These are phyloP conservation scores for Leishmania mexicana DNA, from an alignment of 208 protist genomes.

Conservation along the genomic window DNA sequence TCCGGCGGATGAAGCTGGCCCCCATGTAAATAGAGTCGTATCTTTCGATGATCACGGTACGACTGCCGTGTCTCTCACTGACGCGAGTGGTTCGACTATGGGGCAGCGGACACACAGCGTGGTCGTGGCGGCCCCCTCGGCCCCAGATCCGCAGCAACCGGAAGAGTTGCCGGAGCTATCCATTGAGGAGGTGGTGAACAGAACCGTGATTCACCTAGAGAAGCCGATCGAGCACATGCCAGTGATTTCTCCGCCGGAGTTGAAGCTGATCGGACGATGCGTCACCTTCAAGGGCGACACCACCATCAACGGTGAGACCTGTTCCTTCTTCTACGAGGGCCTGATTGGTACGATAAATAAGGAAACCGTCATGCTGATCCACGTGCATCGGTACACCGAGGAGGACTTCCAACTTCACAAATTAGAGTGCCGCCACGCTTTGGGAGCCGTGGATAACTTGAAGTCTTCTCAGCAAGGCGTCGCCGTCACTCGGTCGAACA, in stretches of 20 bases:
- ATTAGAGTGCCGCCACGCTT: slow-evolving; percentile 19
- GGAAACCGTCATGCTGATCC: slow-evolving; percentile 78
- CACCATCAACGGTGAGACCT: slow-evolving; percentile 40
- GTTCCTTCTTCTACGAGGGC: slow-evolving; percentile 69
- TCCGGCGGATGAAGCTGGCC: neutral
- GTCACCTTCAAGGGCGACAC: slow-evolving; percentile 77
- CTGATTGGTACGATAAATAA: slow-evolving; percentile 74
- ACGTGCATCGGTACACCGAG: slow-evolving; percentile 68
- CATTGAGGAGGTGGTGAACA: slow-evolving; percentile 43
- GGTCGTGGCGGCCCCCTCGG: neutral
- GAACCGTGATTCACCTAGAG: slow-evolving; percentile 50
- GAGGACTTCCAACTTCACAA: slow-evolving; percentile 60
- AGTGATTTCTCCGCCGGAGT: slow-evolving; percentile 49
- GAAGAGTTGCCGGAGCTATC: slow-evolving; percentile 24
- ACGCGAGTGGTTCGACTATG: neutral
- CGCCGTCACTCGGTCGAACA: neutral
- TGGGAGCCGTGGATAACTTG: neutral
- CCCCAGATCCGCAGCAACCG: neutral
- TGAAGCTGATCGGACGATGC: slow-evolving; percentile 83
- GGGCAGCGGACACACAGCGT: neutral
- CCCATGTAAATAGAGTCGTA: neutral
- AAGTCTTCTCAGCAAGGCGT: neutral
- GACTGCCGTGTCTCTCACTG: neutral
- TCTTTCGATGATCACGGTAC: neutral
- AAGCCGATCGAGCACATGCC: slow-evolving; percentile 68